Conservation (phyloP, 345 rosid genomes). For the Noccaea caerulescens region DNA sequence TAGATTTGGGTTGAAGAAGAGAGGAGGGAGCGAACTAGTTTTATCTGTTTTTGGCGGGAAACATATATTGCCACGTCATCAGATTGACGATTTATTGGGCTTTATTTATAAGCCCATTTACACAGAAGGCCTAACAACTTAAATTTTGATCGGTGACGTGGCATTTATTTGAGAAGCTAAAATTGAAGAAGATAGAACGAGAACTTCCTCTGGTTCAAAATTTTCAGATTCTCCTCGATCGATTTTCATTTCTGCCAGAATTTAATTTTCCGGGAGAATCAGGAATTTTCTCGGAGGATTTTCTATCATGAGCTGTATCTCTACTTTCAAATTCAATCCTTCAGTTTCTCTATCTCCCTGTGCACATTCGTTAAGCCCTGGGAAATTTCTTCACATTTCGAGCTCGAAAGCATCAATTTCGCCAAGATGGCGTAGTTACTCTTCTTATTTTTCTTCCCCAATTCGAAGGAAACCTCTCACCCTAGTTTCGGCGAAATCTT, state of each 20-base stretch:
- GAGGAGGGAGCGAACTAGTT: background rate
- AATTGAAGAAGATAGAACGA: conserved; percentile 44
- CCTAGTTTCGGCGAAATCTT: conserved; percentile 53
- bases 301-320: conserved; percentile 51
- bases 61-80: background rate
- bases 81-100: conserved; percentile 1
- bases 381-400: conserved; percentile 38
- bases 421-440: conserved; percentile 32
- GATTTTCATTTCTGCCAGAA: conserved; percentile 13
- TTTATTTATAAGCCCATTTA: background rate
- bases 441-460: conserved; percentile 22
- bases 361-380: conserved; percentile 18
- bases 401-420: conserved; percentile 27
- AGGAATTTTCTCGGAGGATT: conserved; percentile 18
- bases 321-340: conserved; percentile 42
- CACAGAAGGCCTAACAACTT: background rate
- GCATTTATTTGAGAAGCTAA: conserved; percentile 19
- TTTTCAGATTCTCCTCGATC: conserved; percentile 16
- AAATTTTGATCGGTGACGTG: conserved; percentile 31
- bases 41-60: conserved; percentile 43
- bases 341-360: conserved; percentile 14
- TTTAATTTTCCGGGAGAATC: conserved; percentile 26
- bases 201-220: conserved; percentile 23
- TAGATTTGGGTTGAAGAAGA: conserved; percentile 26
- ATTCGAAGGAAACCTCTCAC: conserved; percentile 35